Evolutionary conservation across 176 grass and related monocot species (phyloP), one percentile per base, ranked within the genome.

Genomic region (Musa schizocarpa): DNA sequence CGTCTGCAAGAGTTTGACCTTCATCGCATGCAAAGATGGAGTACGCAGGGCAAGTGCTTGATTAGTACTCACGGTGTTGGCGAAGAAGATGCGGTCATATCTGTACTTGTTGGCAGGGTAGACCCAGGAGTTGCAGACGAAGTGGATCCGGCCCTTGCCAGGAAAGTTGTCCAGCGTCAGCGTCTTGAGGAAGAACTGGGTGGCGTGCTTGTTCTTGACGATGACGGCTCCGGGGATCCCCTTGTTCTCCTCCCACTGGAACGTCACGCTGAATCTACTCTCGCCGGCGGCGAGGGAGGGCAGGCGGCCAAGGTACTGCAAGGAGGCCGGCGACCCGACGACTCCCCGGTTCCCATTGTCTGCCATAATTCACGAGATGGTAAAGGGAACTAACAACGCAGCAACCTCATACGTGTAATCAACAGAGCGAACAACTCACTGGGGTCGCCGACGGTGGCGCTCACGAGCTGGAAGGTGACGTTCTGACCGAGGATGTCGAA

Each of bases 181-280:
- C 10, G 84, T 92, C 83, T 96, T 96, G 80, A 96, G 86, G 58
- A 79, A 87, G 80, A 92, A 92, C 86, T 96, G 70, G 8, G 77
- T 1, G 58, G 3, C 7, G 74, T 96, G 92, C 65, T 85, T 0
- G 86, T 96, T 92, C 10, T 83, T 87, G 43, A 96, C 83, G 63
- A 96, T 50, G 65, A 96, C 12, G 22, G 92, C 89, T 9, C 89
- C 86, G 0, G 92, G 92, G 0, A 87, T 87, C 0, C 88, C 92
- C 0, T 74, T 72, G 27, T 81, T 89, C 21, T 68, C 86, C 23
- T 96, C 84, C 92, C 92, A 96, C 10, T 77, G 17, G 80, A 92
- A 92, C 6, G 73, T 81, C 25, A 92, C 73, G 0, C 43, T 74
- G 65, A 86, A 92, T 50, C 77, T 85, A 7, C 86, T 89, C 55